Evolutionary conservation across 1,284 basidiomycete species (phyloP).

Genomic region (Leccinum pallidistipes): DNA sequence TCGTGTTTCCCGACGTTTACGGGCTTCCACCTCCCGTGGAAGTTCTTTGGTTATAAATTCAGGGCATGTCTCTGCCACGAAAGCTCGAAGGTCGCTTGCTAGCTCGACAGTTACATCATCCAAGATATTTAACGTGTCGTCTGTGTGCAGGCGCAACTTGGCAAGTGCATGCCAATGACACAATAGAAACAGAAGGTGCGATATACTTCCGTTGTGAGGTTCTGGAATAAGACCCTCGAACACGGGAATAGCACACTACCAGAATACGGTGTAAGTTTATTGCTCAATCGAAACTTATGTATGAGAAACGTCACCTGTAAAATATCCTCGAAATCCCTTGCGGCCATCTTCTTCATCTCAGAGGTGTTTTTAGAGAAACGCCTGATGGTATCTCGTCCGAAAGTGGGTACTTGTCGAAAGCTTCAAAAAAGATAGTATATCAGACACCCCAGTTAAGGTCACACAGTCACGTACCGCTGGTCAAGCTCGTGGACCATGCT

Average conservation of each 20-base stretch:
- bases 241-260: not conserved
- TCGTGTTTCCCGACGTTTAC: not conserved
- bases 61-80: not conserved
- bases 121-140: not conserved
- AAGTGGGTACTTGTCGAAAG: not conserved
- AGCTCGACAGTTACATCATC: not conserved
- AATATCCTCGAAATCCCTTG: not conserved
- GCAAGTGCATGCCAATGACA: not conserved
- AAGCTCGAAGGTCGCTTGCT: not conserved
- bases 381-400: not conserved
- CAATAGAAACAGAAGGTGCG: not conserved
- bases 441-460: not conserved
- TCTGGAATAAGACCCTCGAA: not conserved
- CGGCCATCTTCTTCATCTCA: not conserved
- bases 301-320: not conserved
- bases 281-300: not conserved
- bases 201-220: not conserved
- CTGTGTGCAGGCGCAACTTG: not conserved
- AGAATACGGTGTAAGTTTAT: not conserved
- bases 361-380: not conserved
- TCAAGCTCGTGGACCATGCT: not conserved
- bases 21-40: not conserved
- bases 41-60: not conserved
- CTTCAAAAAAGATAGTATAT: not conserved
- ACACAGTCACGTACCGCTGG: not conserved